phyloP scores from a whole-genome alignment of 768 basidiomycete species.

The Lanmaoa rubissima region DNA sequence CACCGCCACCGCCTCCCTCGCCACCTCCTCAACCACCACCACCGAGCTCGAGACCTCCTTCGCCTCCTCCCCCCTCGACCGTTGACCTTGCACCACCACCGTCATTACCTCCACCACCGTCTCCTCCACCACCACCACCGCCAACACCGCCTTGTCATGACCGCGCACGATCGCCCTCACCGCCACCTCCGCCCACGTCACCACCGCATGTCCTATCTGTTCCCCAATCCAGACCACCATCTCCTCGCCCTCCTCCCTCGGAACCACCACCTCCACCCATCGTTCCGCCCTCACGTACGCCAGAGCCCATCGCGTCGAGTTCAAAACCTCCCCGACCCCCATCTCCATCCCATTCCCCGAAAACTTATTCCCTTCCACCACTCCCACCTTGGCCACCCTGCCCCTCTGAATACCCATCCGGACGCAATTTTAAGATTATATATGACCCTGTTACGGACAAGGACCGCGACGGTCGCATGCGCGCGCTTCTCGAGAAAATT shows the following conservation, averaged over 20 bases:
- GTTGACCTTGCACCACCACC: conserved; percentile 19
- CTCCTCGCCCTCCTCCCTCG: conserved; percentile 24
- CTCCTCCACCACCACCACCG: conserved; percentile 13
- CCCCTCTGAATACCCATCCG: conserved; percentile 45
- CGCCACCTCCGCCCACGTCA: conserved; percentile 27
- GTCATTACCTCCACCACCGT: conserved; percentile 19
- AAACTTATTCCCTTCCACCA: conserved; percentile 40
- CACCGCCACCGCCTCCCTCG: conserved; percentile 26
- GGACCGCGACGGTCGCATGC: conserved; percentile 39
- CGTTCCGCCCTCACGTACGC: conserved; percentile 26
- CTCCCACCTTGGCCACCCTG: conserved; percentile 58
- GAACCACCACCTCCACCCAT: conserved; percentile 15
- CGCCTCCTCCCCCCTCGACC: conserved; percentile 15
- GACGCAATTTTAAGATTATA: conserved; percentile 57
- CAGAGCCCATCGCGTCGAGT: conserved; percentile 30
- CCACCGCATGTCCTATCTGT: conserved; percentile 22
- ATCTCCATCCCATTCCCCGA: conserved; percentile 24
- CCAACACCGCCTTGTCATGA: conserved; percentile 13
- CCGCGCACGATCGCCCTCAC: conserved; percentile 24
- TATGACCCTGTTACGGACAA: conserved; percentile 60
- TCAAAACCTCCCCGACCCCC: conserved; percentile 17
- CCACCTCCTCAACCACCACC: conserved; percentile 29
- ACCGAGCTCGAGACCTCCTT: conserved; percentile 27
- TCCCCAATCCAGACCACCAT: conserved; percentile 30
- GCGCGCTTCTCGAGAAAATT: conserved; percentile 41